Evolutionary conservation across 1,284 basidiomycete genomes (phyloP), one percentile per base, ranked within the genome.

Genomic region (Irpex sp.): DNA sequence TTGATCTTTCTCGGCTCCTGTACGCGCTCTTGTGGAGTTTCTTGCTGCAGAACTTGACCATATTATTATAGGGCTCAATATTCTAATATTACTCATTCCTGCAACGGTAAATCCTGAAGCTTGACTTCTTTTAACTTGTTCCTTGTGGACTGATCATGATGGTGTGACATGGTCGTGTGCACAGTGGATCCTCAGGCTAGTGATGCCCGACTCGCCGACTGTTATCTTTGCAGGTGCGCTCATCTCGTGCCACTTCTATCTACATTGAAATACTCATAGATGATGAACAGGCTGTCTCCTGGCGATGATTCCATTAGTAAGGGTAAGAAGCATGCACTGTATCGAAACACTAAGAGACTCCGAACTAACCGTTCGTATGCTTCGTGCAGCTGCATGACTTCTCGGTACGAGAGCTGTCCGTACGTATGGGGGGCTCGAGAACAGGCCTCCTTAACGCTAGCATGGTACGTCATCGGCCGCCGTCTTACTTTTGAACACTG

Each of bases 391-490:
- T 96, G 46, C 89, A 96, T 61, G 94, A 95, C 63, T 83, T 94
- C 61, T 85, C 86, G 0, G 95, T 91, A 0, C 83, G 86, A 66
- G 90, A 94, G 62, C 78, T 95, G 4, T 85, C 92, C 1, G 73
- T 89, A 21, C 84, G 89, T 53, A 82, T 91, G 33, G 90, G 94
- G 8, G 92, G 93, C 58, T 83, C 90, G 1, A 87, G 88, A 66
- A 87, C 90, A 0, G 93, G 91, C 13, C 78, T 95, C 37, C 76
- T 94, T 50, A 94, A 94, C 68, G 92, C 91, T 11, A 95, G 90
- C 65, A 80, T 95, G 83, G 90, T 90, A 70, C 60, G 81, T 76
- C 8, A 26, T 3, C 3, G 26, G 26, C 26, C 4, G 3, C 26
- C 26, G 26, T 26, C 26, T 26, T 26, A 26, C 26, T 3, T 26